phyloP scores from a whole-genome alignment of 176 grass and related monocot species.

The Carex myosuroides region DNA sequence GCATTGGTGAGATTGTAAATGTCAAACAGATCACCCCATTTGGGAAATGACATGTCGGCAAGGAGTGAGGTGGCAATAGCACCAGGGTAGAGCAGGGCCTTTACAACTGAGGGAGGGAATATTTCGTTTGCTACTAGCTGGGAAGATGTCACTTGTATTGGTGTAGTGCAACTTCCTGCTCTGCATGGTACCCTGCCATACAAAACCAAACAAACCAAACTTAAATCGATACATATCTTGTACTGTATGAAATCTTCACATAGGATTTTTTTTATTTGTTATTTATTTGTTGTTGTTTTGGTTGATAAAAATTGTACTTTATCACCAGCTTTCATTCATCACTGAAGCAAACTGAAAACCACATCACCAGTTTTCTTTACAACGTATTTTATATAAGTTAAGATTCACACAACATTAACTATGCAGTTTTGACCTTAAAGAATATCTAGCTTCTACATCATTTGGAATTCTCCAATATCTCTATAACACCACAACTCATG shows the following conservation, averaged over 20 bases:
- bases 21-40: slow-evolving; percentile 59
- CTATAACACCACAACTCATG: no score
- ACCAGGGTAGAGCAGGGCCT: slow-evolving; percentile 72
- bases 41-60: slow-evolving; percentile 48
- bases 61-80: slow-evolving; percentile 47
- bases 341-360: background rate
- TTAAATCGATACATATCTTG: background rate
- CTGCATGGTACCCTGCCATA: slow-evolving; percentile 83
- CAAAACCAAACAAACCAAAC: background rate
- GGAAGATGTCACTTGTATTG: slow-evolving; percentile 79
- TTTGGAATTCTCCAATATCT: no score
- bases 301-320: background rate
- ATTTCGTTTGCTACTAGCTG: slow-evolving; percentile 90
- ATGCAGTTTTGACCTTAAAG: background rate
- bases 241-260: background rate
- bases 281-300: background rate
- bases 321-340: background rate
- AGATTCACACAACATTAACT: background rate
- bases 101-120: slow-evolving; percentile 69
- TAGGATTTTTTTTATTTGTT: background rate
- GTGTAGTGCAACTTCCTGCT: slow-evolving; percentile 87
- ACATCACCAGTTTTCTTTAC: background rate
- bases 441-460: background rate
- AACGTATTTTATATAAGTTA: background rate
- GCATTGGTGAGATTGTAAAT: slow-evolving; percentile 82